Conservation (phyloP, 2,329 filamentous ascomycete genomes). For the Fusarium tricinctum region DNA sequence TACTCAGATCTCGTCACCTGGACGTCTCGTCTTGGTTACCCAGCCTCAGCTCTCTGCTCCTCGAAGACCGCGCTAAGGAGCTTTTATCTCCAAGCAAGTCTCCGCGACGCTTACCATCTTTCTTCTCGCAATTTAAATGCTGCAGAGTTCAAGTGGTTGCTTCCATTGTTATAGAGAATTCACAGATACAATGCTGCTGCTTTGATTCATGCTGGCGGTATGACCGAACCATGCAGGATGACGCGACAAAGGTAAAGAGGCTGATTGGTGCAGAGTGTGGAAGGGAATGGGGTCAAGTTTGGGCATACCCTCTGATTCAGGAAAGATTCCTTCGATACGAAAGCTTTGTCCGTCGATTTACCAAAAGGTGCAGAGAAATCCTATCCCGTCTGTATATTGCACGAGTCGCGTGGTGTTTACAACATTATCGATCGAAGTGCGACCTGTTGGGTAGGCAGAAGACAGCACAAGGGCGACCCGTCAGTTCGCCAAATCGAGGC, state of each 20-base stretch:
- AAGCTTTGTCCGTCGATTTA: conserved; percentile 48
- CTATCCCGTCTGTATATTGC: conserved; percentile 49
- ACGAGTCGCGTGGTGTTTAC: conserved; percentile 53
- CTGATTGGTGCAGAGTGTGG: conserved; percentile 36
- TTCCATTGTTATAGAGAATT: conserved; percentile 51
- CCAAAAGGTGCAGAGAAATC: conserved; percentile 36
- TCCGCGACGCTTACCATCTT: conserved; percentile 45
- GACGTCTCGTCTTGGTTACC: conserved; percentile 35
- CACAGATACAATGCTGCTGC: conserved; percentile 51
- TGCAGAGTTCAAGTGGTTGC: conserved; percentile 45
- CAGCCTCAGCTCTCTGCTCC: conserved; percentile 42
- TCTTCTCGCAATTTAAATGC: conserved; percentile 51
- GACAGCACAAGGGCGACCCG: conserved; percentile 43
- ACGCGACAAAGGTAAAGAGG: conserved; percentile 44
- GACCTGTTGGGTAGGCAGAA: conserved; percentile 44
- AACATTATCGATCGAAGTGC: conserved; percentile 51
- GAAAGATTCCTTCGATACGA: conserved; percentile 36
- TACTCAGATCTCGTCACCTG: conserved; percentile 44
- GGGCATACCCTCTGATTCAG: conserved; percentile 54
- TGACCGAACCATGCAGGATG: conserved; percentile 30
- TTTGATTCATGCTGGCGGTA: conserved; percentile 46
- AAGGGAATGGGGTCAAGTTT: conserved; percentile 45
- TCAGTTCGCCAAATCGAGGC: conserved; percentile 33
- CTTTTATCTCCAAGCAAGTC: conserved; percentile 44
- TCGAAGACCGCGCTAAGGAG: conserved; percentile 43